These are phyloP conservation scores for Penicillium maclennaniae DNA, from an alignment of 495 filamentous ascomycete species.

Conservation along the genomic window DNA sequence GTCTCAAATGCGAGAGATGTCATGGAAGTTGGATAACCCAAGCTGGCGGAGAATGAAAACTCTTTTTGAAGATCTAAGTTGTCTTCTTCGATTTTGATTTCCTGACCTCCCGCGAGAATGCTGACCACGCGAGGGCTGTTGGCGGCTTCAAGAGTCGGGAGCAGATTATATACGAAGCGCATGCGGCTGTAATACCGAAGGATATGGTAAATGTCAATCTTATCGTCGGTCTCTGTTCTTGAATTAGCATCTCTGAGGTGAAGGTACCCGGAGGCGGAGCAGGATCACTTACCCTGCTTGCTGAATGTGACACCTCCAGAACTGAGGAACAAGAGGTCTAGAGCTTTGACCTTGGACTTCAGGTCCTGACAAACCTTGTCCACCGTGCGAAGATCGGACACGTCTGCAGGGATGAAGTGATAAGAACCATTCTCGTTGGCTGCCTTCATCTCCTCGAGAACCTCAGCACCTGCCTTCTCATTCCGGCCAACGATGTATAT, in stretches of 20 bases:
- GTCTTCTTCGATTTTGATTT: conserved; percentile 42
- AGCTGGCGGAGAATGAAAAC: conserved; percentile 10
- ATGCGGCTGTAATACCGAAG: conserved; percentile 39
- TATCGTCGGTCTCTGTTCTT: conserved; percentile 24
- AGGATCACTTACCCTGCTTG: background rate
- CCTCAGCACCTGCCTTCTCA: conserved; percentile 29
- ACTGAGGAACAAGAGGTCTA: conserved; percentile 55
- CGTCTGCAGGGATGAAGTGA: conserved; percentile 49
- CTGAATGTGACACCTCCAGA: background rate
- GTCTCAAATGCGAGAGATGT: conserved; percentile 16
- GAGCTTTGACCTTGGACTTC: conserved; percentile 38
- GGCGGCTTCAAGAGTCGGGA: conserved; percentile 31
- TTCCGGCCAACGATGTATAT: conserved; percentile 30
- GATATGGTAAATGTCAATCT: conserved; percentile 27
- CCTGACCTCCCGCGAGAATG: conserved; percentile 46
- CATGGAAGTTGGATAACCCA: conserved; percentile 21
- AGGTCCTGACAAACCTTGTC: conserved; percentile 55
- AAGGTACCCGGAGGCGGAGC: no score
- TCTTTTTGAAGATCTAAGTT: conserved; percentile 39
- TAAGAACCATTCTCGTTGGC: conserved; percentile 50
- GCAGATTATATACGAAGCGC: conserved; percentile 34
- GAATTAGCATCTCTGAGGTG: background rate
- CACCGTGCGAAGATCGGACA: conserved; percentile 51
- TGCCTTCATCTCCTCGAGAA: conserved; percentile 35
- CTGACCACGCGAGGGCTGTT: conserved; percentile 47